Percentiles rank a stretch among this genome's conserved stretches.
Conservation (phyloP, 2,329 filamentous ascomycete genomes). For the Bretziella fagacearum region DNA sequence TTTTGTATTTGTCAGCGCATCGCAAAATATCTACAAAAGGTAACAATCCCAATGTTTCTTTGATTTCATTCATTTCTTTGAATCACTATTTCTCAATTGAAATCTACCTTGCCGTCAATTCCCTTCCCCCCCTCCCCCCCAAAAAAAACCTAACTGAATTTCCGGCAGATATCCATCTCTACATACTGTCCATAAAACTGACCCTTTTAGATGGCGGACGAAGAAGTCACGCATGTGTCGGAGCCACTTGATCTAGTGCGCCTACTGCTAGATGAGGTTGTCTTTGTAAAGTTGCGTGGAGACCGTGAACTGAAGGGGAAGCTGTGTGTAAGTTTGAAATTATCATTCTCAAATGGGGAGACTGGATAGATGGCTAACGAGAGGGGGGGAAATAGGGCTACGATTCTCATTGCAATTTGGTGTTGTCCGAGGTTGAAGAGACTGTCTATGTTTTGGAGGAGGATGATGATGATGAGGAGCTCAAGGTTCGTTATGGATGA, state of each 20-base stretch:
- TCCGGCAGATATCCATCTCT: background rate
- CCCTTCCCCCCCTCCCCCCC: too few relatives aligned
- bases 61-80: too few relatives aligned
- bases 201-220: constrained; percentile 53
- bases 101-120: too few relatives aligned
- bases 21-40: too few relatives aligned
- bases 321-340: constrained; percentile 54
- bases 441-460: constrained; percentile 66
- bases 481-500: constrained; percentile 40
- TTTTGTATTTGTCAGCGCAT: too few relatives aligned
- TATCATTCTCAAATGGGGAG: background rate
- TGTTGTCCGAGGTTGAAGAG: constrained; percentile 91
- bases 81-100: too few relatives aligned
- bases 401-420: constrained; percentile 94
- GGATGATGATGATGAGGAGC: constrained; percentile 31
- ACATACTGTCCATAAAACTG: background rate
- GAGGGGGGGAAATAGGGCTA: constrained; percentile 61
- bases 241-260: constrained; percentile 94
- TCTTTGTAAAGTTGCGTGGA: constrained; percentile 92
- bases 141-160: too few relatives aligned
- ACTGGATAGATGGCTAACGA: constrained; percentile 3
- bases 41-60: too few relatives aligned
- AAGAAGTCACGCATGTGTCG: constrained; percentile 54
- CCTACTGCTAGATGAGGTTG: constrained; percentile 83
- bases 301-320: constrained; percentile 91